Base-by-base conservation (phyloP, 2,329 filamentous ascomycete species). In the Westerdykella aurantiaca region DNA sequence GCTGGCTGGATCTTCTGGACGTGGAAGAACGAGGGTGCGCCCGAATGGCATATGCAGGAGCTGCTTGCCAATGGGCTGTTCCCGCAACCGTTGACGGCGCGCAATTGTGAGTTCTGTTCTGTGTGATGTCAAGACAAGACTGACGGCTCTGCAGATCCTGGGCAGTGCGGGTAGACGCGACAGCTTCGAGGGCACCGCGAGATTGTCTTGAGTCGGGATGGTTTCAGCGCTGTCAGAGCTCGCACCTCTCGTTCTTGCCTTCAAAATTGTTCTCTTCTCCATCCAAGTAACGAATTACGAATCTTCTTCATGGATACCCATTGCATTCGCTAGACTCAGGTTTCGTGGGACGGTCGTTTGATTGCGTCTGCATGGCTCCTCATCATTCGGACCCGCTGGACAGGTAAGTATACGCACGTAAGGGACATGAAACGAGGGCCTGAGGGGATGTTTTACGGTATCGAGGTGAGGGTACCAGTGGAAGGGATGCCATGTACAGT, bases 1-100 rank as follows among this genome's bases (percentile, higher is more conserved):
- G 61, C 50, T 2, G 72, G 72, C 1, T 75, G 72, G 72, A 71
- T 74, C 51, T 74, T 72, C 58, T 75, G 72, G 72, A 72, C 68
- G 4, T 74, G 72, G 72, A 73, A 73, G 64, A 74, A 70, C 1
- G 72, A 75, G 54, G 64, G 64, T 18, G 70, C 71, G 29, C 72
- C 72, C 2, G 72, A 74, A 50, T 74, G 72, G 72, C 68, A 75
- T 44, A 73, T 74, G 69, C 52, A 72, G 54, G 64, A 67, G 17
- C 53, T 74, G 45, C 51, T 70, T 12, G 58, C 57, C 21, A 67
- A 65, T 25, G 71, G 71, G 5, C 51, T 79, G 37, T 79, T 78
- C 59, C 75, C 75, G 14, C 68, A 72, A 49, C 69, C 69, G 12
- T 51, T 71, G 46, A 63, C 57, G 4, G 49, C 57, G 38, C 56